Base-by-base conservation (phyloP, 2,329 filamentous ascomycete species). In the Arthrobotrys sphaeroides region DNA sequence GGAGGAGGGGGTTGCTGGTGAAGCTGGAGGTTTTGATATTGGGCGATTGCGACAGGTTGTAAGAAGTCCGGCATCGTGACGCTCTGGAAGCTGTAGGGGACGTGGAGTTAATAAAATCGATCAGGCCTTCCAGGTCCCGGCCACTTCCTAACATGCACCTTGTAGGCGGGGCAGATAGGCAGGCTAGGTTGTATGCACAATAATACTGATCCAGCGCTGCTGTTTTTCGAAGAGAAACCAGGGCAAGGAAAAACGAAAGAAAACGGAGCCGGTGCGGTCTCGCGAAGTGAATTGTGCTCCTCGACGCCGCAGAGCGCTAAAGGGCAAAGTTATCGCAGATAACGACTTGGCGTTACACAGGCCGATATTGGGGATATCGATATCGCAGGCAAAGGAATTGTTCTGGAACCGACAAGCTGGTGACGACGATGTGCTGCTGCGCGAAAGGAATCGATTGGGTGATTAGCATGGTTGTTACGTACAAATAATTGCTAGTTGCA, bases 381-480 rank as follows among this genome's bases (percentile, higher is more conserved):
- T 36, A 36, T 43, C 43, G 53, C 40, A 68, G 59, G 65, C 36
- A 45, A 49, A 57, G 55, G 62, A 43, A 68, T 68, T 68, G 62
- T 68, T 74, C 70, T 74, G 70, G 69, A 74, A 74, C 55, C 70
- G 70, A 67, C 43, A 62, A 49, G 70, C 57, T 74, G 70, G 62
- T 64, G 70, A 68, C 53, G 70, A 68, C 53, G 70, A 68, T 67
- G 62, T 74, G 53, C 62, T 74, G 70, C 55, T 74, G 70, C 62
- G 70, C 62, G 61, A 38, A 68, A 61, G 42, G 47, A 62, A 68
- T 74, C 70, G 26, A 74, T 74, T 74, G 70, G 70, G 70, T 45
- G 62, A 67, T 74, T 74, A 74, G 70, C 57, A 68, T 64, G 70
- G 70, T 74, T 74, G 62, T 74, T 74, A 74, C 70, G 70, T 74